Percentiles rank a stretch among this genome's conserved stretches.
These are phyloP conservation scores for Pseudonectria foliicola DNA, from an alignment of 2,329 filamentous ascomycete species.

Conservation along the genomic window DNA sequence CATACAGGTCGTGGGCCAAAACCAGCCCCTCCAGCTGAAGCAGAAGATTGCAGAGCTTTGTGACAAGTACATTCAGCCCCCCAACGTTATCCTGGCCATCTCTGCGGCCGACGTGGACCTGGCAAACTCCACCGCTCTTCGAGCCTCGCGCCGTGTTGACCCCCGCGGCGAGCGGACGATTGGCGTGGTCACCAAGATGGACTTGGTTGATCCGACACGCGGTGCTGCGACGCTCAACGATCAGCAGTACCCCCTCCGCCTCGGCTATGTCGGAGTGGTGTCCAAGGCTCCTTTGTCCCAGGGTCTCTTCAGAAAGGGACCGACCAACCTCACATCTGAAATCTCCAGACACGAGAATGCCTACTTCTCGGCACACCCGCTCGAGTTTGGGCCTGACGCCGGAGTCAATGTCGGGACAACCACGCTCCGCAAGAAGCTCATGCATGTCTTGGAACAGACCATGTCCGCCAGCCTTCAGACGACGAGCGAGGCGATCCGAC, in stretches of 20 bases:
- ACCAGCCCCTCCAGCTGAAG: conserved; percentile 86
- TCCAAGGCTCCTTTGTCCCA: conserved; percentile 65
- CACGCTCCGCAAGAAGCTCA: conserved; percentile 87
- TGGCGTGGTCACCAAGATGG: conserved; percentile 99
- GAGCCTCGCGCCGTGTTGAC: conserved; percentile 85
- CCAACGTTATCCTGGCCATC: conserved; percentile 94
- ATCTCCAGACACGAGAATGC: conserved; percentile 84
- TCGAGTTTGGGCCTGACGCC: conserved; percentile 68
- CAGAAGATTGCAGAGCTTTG: conserved; percentile 94
- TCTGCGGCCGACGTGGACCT: conserved; percentile 96
- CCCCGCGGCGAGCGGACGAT: conserved; percentile 93
- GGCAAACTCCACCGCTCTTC: conserved; percentile 87
- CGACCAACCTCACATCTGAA: conserved; percentile 67
- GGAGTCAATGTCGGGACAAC: conserved; percentile 75
- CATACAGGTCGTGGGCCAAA: conserved; percentile 87
- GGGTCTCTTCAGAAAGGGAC: conserved; percentile 77
- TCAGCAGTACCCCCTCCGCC: conserved; percentile 85
- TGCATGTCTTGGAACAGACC: conserved; percentile 92
- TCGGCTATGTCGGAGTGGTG: conserved; percentile 94
- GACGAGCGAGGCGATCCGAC: conserved; percentile 85
- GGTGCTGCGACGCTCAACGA: conserved; percentile 76
- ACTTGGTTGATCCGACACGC: conserved; percentile 78
- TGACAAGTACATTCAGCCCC: conserved; percentile 95
- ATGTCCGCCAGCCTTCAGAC: conserved; percentile 90
- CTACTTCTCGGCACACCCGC: conserved; percentile 77